Evolutionary conservation across 352 stramenopile species (phyloP), one percentile per base, ranked within the genome.

Genomic region (Aphanomyces stellatus): DNA sequence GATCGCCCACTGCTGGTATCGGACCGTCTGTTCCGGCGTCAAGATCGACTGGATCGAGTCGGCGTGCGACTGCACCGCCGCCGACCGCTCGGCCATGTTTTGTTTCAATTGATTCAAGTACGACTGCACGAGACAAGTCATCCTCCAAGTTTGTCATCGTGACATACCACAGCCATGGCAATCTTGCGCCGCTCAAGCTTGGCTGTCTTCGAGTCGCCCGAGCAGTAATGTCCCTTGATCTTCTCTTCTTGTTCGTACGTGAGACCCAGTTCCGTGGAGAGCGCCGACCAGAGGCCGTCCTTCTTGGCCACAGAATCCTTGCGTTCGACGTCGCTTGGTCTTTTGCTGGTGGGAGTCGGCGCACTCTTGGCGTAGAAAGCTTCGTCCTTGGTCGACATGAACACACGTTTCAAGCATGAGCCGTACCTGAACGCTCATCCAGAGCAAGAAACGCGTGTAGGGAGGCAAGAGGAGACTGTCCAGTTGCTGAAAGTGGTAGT

Each of bases 241-340:
- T 95, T 95, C 69, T 95, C 87, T 59, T 95, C 87, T 69, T 95
- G 87, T 37, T 95, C 87, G 66, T 95, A 95, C 3, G 87, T 95
- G 25, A 95, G 75, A 19, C 82, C 80, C 11, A 95, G 73, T 48
- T 93, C 87, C 37, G 53, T 72, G 5, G 87, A 91, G 35, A 95
- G 61, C 7, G 85, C 88, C 30, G 82, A 77, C 87, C 87, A 95
- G 4, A 95, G 75, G 41, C 75, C 86, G 51, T 93, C 84, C 67
- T 92, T 93, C 76, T 91, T 91, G 35, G 34, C 35, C n/a, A 51
- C 53, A 78, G 74, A 19, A 76, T 74, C 63, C 55, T 70, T 2
- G 73, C 30, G 62, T 85, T 91, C 65, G 87, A 89, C 72, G 88
- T 92, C 64, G 89, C 80, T 2, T 67, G 62, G 24, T 59, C 79